These are phyloP conservation scores for Platismatia glauca DNA, from an alignment of 495 filamentous ascomycete genomes.

Conservation along the genomic window DNA sequence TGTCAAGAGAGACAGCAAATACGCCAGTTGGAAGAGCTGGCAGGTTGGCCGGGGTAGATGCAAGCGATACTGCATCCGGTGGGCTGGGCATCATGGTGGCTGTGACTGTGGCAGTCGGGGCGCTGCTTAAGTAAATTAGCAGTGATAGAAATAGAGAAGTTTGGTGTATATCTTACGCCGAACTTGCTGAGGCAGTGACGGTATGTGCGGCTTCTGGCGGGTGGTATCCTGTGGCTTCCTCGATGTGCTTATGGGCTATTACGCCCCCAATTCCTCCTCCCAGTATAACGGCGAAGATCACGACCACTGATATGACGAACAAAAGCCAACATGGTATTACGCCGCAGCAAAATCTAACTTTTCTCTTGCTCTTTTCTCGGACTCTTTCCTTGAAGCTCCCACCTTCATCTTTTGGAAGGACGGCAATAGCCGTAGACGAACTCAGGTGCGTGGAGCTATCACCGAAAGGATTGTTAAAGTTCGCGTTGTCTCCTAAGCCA, in stretches of 20 bases:
- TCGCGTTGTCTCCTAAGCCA: neutral
- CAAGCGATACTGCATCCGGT: conserved; percentile 56
- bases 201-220: conserved; percentile 7
- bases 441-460: conserved; percentile 34
- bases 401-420: conserved; percentile 34
- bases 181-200: conserved; percentile 23
- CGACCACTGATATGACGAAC: conserved; percentile 42
- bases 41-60: conserved; percentile 48
- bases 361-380: conserved; percentile 47
- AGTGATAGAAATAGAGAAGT: neutral
- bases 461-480: conserved; percentile 29
- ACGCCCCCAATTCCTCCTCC: conserved; percentile 56
- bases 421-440: conserved; percentile 19
- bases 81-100: conserved; percentile 44
- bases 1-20: conserved; percentile 50
- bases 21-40: conserved; percentile 54
- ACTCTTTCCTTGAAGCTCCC: conserved; percentile 43
- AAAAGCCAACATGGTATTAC: conserved; percentile 62
- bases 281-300: conserved; percentile 46
- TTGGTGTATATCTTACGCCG: conserved; percentile 30
- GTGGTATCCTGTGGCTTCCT: conserved; percentile 4
- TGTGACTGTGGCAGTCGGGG: conserved; percentile 37
- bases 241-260: conserved; percentile 24
- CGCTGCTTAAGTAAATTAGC: conserved; percentile 18
- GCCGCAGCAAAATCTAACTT: conserved; percentile 49